Evolutionary conservation across 345 rosid species (phyloP), one percentile per base, ranked within the genome.

Genomic region (Gossypium australe): DNA sequence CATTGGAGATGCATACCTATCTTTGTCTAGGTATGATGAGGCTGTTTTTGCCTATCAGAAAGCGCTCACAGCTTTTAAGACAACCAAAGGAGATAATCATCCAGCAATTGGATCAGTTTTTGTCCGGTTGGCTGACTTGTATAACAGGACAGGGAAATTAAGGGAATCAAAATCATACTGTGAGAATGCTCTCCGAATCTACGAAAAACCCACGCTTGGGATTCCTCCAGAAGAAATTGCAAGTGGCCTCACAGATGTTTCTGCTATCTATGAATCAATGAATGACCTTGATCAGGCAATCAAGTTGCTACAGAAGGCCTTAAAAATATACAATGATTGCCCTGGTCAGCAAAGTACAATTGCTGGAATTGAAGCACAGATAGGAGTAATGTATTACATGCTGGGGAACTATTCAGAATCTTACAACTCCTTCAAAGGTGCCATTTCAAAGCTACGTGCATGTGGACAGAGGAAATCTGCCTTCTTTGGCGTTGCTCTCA

Each of bases 301-400:
- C 51, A 83, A 80, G 77, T 84, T 94, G 83, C 90, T 94, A 13
- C 88, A 91, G 63, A 92, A 89, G 84, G 95, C 97, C 43, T 76
- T 89, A 70, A 89, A 87, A 80, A 82, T 88, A 81, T 89, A 89
- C 71, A 76, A 81, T 0, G 85, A 86, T 68, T 82, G 92, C 72
- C 97, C 94, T 2, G 89, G 97, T 52, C 94, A 91, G 79, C 92
- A 87, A 70, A 86, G 88, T 82, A 91, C 89, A 41, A 77, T 87
- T 45, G 92, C 97, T 7, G 95, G 97, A 56, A 92, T 92, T 49
- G 97, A 94, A 91, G 97, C 98, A 43, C 98, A 94, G 78, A 89
- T 92, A 79, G 98, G 98, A 61, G 97, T 94, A 43, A 80, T 94
- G 90, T 76, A 88, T 75, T 94, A 90, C 77, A 86, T 94, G 97